phyloP scores from a whole-genome alignment of 768 basidiomycete species.

The Coprinopsis cinerea region DNA sequence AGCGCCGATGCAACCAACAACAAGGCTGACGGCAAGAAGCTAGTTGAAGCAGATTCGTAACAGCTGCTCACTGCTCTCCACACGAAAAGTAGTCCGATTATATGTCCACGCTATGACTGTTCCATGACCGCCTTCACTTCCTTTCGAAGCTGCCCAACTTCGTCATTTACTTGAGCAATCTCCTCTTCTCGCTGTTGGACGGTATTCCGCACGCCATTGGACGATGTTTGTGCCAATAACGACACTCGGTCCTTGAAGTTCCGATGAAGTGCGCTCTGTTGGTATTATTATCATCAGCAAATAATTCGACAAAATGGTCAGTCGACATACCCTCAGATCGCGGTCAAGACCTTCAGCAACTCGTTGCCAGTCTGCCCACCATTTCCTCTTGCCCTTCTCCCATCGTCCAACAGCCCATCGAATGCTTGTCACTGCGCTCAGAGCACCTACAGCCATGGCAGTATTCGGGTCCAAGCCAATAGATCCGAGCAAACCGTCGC shows the following conservation, averaged over 20 bases:
- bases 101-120: constrained; percentile 10
- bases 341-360: constrained; percentile 57
- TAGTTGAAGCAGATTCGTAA: not conserved
- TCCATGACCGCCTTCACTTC: constrained; percentile 38
- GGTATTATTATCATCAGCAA: no score
- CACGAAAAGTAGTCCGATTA: constrained; percentile 34
- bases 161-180: constrained; percentile 37
- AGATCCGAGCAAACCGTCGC: constrained; percentile 32
- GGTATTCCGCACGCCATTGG: constrained; percentile 36
- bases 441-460: constrained; percentile 51
- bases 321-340: constrained; percentile 52
- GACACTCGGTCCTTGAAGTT: constrained; percentile 48
- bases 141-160: constrained; percentile 26
- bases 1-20: not conserved
- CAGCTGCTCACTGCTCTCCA: constrained; percentile 10
- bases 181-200: constrained; percentile 38
- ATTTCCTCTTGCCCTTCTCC: constrained; percentile 60
- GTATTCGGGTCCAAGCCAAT: constrained; percentile 49
- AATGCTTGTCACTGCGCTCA: constrained; percentile 43
- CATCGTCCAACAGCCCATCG: constrained; percentile 63
- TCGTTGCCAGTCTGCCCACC: constrained; percentile 64
- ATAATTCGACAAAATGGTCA: not conserved
- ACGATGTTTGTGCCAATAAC: constrained; percentile 45
- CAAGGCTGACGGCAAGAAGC: not conserved
- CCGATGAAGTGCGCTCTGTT: constrained; percentile 45